These are phyloP conservation scores for Dactylorhiza incarnata DNA, from an alignment of 106 monocot species.

Conservation along the genomic window DNA sequence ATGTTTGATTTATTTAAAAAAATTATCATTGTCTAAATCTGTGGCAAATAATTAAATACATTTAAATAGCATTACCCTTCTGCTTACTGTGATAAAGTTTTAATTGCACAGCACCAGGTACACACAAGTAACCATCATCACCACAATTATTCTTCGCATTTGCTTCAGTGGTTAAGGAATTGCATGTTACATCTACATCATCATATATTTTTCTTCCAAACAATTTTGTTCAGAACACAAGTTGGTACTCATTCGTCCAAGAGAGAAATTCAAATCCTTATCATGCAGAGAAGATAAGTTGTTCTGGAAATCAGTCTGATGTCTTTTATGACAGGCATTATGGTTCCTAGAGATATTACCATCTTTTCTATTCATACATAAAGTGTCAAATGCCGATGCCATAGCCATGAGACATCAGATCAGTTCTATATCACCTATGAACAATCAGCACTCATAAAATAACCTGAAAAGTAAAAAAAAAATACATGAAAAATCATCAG, in stretches of 20 bases:
- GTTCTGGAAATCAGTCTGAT: slow-evolving; percentile 15
- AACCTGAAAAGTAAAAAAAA: slow-evolving; percentile 3
- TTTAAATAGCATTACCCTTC: slow-evolving; percentile 25
- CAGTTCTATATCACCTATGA: not conserved
- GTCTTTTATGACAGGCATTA: slow-evolving; percentile 5
- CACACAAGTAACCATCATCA: slow-evolving; percentile 14
- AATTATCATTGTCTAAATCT: too few relatives aligned
- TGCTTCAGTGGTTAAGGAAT: not conserved
- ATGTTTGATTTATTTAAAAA: too few relatives aligned
- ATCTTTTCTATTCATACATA: slow-evolving; percentile 7
- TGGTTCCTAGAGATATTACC: not conserved
- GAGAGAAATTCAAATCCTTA: slow-evolving; percentile 8
- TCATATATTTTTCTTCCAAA: slow-evolving; percentile 1
- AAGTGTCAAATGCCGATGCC: slow-evolving; percentile 2
- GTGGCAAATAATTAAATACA: too few relatives aligned
- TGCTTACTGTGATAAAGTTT: slow-evolving; percentile 12
- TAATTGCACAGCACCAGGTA: not conserved
- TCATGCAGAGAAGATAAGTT: too few relatives aligned
- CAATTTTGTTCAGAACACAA: slow-evolving; percentile 10
- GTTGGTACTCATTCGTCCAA: slow-evolving; percentile 16
- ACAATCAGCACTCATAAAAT: not conserved
- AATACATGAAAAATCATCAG: not conserved
- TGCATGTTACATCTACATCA: slow-evolving; percentile 4
- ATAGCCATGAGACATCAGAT: slow-evolving; percentile 10
- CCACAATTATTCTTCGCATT: slow-evolving; percentile 6